phyloP scores from a whole-genome alignment of 345 rosid species.

The Hibiscus mutabilis region DNA sequence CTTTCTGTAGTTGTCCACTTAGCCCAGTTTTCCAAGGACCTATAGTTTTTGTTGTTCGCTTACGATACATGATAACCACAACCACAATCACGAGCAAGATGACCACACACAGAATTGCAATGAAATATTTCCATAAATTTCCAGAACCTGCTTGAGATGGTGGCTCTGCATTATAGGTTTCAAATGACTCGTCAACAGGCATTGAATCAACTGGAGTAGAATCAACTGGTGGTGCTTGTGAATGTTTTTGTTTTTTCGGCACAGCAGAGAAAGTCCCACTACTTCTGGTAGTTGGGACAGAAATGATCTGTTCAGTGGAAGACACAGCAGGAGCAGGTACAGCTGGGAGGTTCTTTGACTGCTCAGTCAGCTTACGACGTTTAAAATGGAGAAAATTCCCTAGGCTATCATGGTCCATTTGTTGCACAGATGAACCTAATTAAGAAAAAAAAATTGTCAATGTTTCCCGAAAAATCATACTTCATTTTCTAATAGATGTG shows the following conservation, averaged over 20 bases:
- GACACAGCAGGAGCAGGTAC: conserved; percentile 31
- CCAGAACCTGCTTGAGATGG: conserved; percentile 19
- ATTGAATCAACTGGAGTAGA: conserved; percentile 10
- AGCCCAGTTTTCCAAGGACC: conserved; percentile 95
- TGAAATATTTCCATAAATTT: conserved; percentile 44
- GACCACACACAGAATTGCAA: conserved; percentile 29
- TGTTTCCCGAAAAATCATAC: conserved; percentile 5
- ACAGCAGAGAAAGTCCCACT: conserved; percentile 85
- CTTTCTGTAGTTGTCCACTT: conserved; percentile 92
- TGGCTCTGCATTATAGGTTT: conserved; percentile 9
- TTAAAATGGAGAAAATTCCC: conserved; percentile 28
- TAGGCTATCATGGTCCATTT: conserved; percentile 12
- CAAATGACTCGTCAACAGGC: conserved; percentile 4
- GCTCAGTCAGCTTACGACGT: conserved; percentile 61
- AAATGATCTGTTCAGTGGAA: conserved; percentile 28
- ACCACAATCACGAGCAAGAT: conserved; percentile 22
- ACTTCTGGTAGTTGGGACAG: conserved; percentile 54
- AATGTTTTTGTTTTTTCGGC: conserved; percentile 33
- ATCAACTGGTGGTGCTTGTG: conserved; percentile 18
- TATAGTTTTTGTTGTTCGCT: conserved; percentile 44
- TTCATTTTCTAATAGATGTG: background rate
- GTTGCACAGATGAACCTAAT: conserved; percentile 28
- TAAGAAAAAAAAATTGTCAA: background rate
- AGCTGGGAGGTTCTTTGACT: conserved; percentile 61
- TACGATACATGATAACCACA: conserved; percentile 38